Base-by-base conservation (phyloP, 1,284 basidiomycete species). In the Laetiporus sulphureus region DNA sequence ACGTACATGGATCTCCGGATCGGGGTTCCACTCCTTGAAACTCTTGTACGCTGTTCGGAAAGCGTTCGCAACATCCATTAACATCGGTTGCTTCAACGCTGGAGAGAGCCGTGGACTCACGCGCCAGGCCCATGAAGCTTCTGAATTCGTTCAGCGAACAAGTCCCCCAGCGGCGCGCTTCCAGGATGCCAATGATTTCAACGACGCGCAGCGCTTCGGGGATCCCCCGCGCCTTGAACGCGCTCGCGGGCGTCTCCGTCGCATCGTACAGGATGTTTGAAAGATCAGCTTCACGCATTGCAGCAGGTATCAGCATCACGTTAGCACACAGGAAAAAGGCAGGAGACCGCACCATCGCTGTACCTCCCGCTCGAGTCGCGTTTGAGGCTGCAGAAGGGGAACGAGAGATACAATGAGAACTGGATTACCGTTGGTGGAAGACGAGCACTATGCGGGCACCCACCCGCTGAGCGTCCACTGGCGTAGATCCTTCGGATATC, bases 1-100 rank as follows among this genome's bases (percentile, higher is more conserved):
- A 38, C 76, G 54, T 51, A 83, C 77, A 38, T 77, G 64, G 41
- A 92, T 77, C 36, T 70, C 64, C 7, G 70, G 61, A 49, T 88
- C 72, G 0, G 74, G 65, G 56, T 91, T 91, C 90, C 90, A 93
- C 48, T 91, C 84, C 54, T 72, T 56, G 63, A 91, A 90, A 25
- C 51, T 68, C 16, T 53, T 55, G 52, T 83, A 85, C 10, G 40
- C 43, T 44, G 27, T 25, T 22, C n/a, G 24, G 12, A 6, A 22
- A 10, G 19, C 4, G 20, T 21, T 40, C 21, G 37, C 23, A n/a
- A 10, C n/a, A 2, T 4, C 16, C 15, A 6, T n/a, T 10, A n/a
- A 18, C 32, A 6, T 8, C 11, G n/a, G n/a, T n/a, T n/a, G n/a
- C n/a, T n/a, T n/a, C n/a, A n/a, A n/a, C n/a, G n/a, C n/a, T n/a